phyloP scores from a whole-genome alignment of 2,329 filamentous ascomycete genomes.

The Cercospora janseana region DNA sequence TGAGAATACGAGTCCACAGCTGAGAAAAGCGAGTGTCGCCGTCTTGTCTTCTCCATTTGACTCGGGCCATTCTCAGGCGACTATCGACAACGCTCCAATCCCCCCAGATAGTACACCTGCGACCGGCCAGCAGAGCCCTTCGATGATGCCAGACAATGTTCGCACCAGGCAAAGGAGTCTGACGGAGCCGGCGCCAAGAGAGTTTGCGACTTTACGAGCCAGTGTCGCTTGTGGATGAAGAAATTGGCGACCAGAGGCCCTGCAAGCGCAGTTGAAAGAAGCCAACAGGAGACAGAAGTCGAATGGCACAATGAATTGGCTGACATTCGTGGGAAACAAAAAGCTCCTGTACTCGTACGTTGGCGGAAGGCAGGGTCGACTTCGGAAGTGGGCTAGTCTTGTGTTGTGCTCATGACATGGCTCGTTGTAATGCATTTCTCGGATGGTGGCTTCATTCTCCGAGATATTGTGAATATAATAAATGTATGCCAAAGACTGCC shows the following conservation, averaged over 20 bases:
- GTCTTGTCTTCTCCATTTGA: slow-evolving; percentile 17
- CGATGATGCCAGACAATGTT: background rate
- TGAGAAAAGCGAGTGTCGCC: slow-evolving; percentile 5
- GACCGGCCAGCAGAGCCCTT: slow-evolving; percentile 1
- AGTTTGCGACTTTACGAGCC: slow-evolving; percentile 13
- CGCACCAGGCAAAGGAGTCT: slow-evolving; percentile 18
- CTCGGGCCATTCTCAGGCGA: slow-evolving; percentile 13
- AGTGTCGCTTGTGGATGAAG: slow-evolving; percentile 17
- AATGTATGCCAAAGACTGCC: background rate
- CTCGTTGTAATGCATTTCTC: no score
- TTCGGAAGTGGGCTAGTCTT: no score
- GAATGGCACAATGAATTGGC: no score
- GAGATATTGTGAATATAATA: no score
- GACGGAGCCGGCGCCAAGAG: slow-evolving; percentile 25
- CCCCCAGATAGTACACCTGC: slow-evolving; percentile 27
- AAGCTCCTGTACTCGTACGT: no score
- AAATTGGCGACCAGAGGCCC: no score
- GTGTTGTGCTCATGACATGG: no score
- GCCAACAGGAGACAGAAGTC: no score
- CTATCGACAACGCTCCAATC: slow-evolving; percentile 25
- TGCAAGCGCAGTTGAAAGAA: no score
- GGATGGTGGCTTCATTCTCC: no score
- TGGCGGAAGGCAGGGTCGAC: no score
- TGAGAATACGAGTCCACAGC: slow-evolving; percentile 18
- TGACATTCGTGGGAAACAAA: no score